Percentiles rank a stretch among this genome's conserved stretches.
Evolutionary conservation across 2,329 filamentous ascomycete genomes (phyloP).

Genomic region (Gliomastix tumulicola): DNA sequence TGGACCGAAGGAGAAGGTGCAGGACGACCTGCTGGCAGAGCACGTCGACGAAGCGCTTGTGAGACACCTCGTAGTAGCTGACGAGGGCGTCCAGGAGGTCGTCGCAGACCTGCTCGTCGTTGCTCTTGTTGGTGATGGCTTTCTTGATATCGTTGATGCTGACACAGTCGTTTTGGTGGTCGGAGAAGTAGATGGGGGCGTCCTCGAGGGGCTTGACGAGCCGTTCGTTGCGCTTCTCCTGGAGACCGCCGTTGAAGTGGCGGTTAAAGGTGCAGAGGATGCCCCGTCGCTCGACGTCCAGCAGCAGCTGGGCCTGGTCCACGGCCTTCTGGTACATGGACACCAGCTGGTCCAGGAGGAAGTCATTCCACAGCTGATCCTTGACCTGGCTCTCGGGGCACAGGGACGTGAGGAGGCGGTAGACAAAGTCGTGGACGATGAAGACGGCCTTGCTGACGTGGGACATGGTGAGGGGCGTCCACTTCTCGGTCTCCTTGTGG

Average conservation of each 20-base stretch:
- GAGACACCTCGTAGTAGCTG: conserved; percentile 55
- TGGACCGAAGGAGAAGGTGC: conserved; percentile 42
- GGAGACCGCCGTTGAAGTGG: conserved; percentile 37
- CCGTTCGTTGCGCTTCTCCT: conserved; percentile 12
- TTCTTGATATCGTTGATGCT: background rate
- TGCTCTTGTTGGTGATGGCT: conserved; percentile 15
- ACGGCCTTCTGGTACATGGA: conserved; percentile 39
- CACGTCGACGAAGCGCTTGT: conserved; percentile 55
- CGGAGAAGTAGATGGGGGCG: conserved; percentile 6
- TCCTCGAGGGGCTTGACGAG: background rate
- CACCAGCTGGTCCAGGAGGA: conserved; percentile 39
- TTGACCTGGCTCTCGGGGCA: conserved; percentile 36
- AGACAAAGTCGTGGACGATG: no score
- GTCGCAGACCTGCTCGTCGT: conserved; percentile 28
- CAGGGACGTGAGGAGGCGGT: conserved; percentile 26
- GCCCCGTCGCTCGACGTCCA: conserved; percentile 40
- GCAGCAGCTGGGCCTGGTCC: conserved; percentile 39
- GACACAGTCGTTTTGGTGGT: conserved; percentile 3
- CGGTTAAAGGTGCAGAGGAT: conserved; percentile 43
- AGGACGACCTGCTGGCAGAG: conserved; percentile 52
- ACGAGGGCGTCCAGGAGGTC: conserved; percentile 54
- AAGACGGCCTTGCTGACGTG: conserved; percentile 45
- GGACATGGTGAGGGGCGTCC: conserved; percentile 38
- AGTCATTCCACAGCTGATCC: conserved; percentile 25
- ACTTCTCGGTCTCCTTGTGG: conserved; percentile 46